Percentiles rank a stretch among this genome's conserved stretches.
phyloP scores from a whole-genome alignment of 805 yeast genomes.

The Sugiyamaella floridensis region DNA sequence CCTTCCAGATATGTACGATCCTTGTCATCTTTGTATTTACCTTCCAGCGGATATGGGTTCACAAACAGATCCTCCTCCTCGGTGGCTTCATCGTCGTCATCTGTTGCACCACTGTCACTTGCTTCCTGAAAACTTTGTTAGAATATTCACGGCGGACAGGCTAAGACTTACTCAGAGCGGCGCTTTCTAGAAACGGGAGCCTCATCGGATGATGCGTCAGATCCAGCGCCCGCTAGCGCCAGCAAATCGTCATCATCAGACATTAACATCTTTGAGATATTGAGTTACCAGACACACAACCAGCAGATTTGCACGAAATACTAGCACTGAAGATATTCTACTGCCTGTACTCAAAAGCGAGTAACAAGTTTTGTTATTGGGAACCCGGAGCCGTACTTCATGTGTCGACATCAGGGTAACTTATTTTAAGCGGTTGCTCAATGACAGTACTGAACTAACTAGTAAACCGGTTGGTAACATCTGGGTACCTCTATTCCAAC shows the following conservation, averaged over 20 bases:
- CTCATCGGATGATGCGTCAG: conserved; percentile 29
- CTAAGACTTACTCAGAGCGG: neutral
- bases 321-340: too few relatives aligned
- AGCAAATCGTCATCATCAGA: conserved; percentile 92
- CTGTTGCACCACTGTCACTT: conserved; percentile 35
- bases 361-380: too few relatives aligned
- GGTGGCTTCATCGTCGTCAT: conserved; percentile 34
- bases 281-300: too few relatives aligned
- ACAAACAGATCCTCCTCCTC: conserved; percentile 31
- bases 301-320: too few relatives aligned
- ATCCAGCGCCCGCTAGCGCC: conserved; percentile 84
- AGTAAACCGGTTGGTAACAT: too few relatives aligned
- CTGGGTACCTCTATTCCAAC: too few relatives aligned
- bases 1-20: conserved; percentile 59
- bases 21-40: conserved; percentile 74
- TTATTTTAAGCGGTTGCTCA: too few relatives aligned
- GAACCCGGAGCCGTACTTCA: too few relatives aligned
- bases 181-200: conserved; percentile 18
- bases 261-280: conserved; percentile 36
- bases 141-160: neutral
- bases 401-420: too few relatives aligned
- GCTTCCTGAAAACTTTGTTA: conserved; percentile 15
- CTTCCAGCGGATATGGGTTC: conserved; percentile 90
- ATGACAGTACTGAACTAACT: too few relatives aligned
- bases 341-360: too few relatives aligned